Percentiles rank a stretch among this genome's conserved stretches.
Evolutionary conservation across 768 basidiomycete genomes (phyloP).

Genomic region (Artomyces pyxidatus): DNA sequence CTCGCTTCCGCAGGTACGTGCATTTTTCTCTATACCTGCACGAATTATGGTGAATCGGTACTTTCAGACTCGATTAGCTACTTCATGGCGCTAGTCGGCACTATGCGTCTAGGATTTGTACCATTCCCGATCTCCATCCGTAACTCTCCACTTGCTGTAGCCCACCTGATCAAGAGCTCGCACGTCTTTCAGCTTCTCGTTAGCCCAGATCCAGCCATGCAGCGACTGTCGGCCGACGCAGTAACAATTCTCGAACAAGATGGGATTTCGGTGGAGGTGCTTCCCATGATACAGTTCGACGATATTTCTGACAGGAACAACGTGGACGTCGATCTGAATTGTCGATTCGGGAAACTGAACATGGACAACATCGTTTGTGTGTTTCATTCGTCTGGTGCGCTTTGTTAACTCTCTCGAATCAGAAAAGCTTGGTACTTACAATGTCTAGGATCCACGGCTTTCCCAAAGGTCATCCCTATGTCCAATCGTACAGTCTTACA

Average conservation of each 20-base stretch:
- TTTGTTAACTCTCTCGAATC: neutral
- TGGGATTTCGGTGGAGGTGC: neutral
- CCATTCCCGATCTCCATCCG: conserved; percentile 28
- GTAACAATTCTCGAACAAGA: conserved; percentile 6
- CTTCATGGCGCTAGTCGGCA: conserved; percentile 17
- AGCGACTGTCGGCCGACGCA: conserved; percentile 15
- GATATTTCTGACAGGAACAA: conserved; percentile 12
- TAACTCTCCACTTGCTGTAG: conserved; percentile 28
- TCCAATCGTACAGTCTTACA: neutral
- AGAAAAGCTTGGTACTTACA: neutral
- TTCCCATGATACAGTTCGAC: conserved; percentile 14
- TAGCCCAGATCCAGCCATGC: conserved; percentile 15
- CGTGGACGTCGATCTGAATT: neutral
- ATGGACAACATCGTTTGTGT: neutral
- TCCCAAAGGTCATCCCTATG: conserved; percentile 1
- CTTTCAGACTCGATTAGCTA: conserved; percentile 7
- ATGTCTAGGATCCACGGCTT: conserved; percentile 5
- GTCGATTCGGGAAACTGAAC: neutral
- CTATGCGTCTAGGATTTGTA: conserved; percentile 19
- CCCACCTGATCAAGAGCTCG: conserved; percentile 24
- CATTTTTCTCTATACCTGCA: neutral
- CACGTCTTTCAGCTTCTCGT: conserved; percentile 18
- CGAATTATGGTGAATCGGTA: neutral
- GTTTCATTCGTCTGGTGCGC: neutral
- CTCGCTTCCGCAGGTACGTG: conserved; percentile 19